Base-by-base conservation (phyloP, 805 yeast species). In the Starmerella vaccinii region DNA sequence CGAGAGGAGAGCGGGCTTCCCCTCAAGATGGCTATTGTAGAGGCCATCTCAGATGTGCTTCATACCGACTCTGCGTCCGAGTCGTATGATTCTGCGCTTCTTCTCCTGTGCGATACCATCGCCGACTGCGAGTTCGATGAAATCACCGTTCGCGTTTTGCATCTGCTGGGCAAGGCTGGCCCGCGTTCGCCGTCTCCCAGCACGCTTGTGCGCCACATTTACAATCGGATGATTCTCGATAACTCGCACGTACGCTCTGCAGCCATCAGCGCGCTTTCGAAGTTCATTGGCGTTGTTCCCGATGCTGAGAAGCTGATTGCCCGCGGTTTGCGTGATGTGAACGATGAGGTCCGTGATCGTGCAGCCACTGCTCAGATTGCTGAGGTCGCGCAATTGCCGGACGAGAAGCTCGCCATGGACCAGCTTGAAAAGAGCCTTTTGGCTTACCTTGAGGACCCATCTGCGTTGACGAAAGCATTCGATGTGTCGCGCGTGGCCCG, bases 61-160 rank as follows among this genome's bases (percentile, higher is more conserved):
- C 82, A 83, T 59, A 41, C 52, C 12, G 55, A 49, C 37, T 27
- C 57, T n/a, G 41, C 32, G 24, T 12, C 45, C 9, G 52, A 53
- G 44, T 49, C 57, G 15, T 51, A 48, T 24, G 47, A 51, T 47
- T 46, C 77, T 45, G 95, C 95, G 21, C 73, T 92, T 62, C 87
- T 84, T 69, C 82, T 82, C 66, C 75, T 92, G 61, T 88, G 97
- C 74, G 98, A 92, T 68, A 89, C 88, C 64, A 92, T 92, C 61
- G 98, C 92, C 70, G 98, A 92, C 73, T 92, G 97, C 71, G 98
- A 92, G 70, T 90, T 76, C 71, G 84, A 95, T 27, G 96, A 88
- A 68, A 78, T 92, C 55, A 79, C 94, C 24, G 95, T 89, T n/a
- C 79, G 97, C 64, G 82, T 92, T 52, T 75, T 92, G 67, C 95